Evolutionary conservation across 495 filamentous ascomycete genomes (phyloP).

Genomic region (Aspergillus sclerotioniger): DNA sequence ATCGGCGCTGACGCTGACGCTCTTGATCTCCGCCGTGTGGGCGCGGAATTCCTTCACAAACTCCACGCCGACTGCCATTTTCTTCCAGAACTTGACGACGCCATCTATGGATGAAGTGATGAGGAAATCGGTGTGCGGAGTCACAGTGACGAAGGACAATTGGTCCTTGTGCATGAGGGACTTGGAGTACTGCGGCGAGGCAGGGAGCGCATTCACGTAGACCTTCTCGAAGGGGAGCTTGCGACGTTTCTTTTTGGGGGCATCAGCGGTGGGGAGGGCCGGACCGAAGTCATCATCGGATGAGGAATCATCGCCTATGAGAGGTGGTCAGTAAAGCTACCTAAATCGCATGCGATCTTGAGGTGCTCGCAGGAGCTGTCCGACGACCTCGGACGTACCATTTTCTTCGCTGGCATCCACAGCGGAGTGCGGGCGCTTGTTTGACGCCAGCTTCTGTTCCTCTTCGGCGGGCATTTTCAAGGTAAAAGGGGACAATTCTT

Average conservation of each 20-base stretch:
- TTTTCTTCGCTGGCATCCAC: conserved; percentile 34
- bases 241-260: conserved; percentile 85
- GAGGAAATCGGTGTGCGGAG: conserved; percentile 87
- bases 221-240: conserved; percentile 92
- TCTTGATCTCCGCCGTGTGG: conserved; percentile 79
- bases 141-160: conserved; percentile 78
- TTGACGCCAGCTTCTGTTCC: conserved; percentile 17
- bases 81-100: conserved; percentile 99
- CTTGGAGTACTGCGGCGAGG: conserved; percentile 81
- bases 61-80: conserved; percentile 83
- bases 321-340: conserved; percentile 15
- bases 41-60: conserved; percentile 98
- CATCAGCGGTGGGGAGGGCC: conserved; percentile 68
- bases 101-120: conserved; percentile 93
- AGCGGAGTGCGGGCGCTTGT: conserved; percentile 41
- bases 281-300: conserved; percentile 96
- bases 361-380: conserved; percentile 4
- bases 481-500: background rate
- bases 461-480: conserved; percentile 36
- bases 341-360: background rate
- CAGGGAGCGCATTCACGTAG: conserved; percentile 86
- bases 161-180: conserved; percentile 99
- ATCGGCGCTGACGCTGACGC: conserved; percentile 80
- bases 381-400: conserved; percentile 23
- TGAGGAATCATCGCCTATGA: conserved; percentile 57